Evolutionary conservation across 148 eudicot species (phyloP).

Genomic region (Drosera capensis): DNA sequence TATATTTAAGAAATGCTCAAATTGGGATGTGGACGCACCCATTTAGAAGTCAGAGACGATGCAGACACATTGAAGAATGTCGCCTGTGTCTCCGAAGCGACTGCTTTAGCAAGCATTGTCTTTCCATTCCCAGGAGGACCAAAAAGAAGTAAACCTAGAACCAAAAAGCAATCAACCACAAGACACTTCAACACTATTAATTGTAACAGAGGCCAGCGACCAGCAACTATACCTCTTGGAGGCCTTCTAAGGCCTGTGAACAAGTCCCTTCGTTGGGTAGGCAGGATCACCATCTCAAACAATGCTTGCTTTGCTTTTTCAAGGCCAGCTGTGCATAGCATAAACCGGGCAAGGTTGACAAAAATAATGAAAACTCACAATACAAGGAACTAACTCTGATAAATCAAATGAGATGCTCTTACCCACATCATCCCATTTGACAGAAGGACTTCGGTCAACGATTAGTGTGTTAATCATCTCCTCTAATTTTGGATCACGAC

Average conservation of each 20-base stretch:
- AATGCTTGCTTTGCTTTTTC: constrained; percentile 93
- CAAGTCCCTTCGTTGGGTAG: constrained; percentile 84
- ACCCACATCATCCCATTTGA: constrained; percentile 98
- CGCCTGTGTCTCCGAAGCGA: constrained; percentile 93
- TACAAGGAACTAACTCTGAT: neutral
- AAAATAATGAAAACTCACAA: constrained; percentile 9
- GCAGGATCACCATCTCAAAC: constrained; percentile 89
- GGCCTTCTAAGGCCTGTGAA: constrained; percentile 96
- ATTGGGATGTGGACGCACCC: too few species aligned
- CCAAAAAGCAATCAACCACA: constrained; percentile 6
- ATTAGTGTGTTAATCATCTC: constrained; percentile 92
- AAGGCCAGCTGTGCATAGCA: constrained; percentile 72
- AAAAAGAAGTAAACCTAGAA: constrained; percentile 81
- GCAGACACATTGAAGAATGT: constrained; percentile 94
- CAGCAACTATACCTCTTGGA: constrained; percentile 97
- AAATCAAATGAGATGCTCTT: constrained; percentile 14
- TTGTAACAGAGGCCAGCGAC: too few species aligned
- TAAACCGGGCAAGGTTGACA: neutral
- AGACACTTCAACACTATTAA: too few species aligned
- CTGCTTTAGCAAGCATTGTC: constrained; percentile 98
- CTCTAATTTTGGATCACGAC: constrained; percentile 56
- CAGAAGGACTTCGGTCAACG: constrained; percentile 93
- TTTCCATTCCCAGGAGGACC: constrained; percentile 99
- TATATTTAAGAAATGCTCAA: too few species aligned
- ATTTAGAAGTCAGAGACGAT: constrained; percentile 92